phyloP scores from a whole-genome alignment of 257 asterid genomes.

The Solanum sejunctum region DNA sequence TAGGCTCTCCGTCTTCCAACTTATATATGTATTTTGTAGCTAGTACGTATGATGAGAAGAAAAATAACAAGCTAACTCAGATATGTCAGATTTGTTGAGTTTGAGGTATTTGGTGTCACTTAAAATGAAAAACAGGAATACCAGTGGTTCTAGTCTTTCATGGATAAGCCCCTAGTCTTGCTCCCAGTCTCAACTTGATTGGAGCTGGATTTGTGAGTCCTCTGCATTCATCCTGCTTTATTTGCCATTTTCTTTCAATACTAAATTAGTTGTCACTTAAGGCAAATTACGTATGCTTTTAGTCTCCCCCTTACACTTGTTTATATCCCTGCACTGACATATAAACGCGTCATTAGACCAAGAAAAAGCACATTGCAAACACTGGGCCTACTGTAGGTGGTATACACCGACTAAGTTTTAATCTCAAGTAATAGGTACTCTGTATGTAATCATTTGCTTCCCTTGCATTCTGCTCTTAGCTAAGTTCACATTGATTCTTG shows the following conservation, averaged over 20 bases:
- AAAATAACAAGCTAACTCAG: background rate
- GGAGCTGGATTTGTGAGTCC: background rate
- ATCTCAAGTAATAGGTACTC: background rate
- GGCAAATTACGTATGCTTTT: background rate
- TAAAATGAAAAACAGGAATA: background rate
- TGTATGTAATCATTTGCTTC: background rate
- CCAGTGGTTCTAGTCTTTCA: background rate
- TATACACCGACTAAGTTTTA: background rate
- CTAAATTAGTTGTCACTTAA: background rate
- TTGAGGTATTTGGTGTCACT: background rate
- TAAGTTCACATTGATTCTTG: background rate
- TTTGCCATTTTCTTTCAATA: background rate
- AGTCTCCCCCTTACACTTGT: background rate
- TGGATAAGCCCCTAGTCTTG: background rate
- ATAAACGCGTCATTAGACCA: background rate
- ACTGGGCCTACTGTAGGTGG: background rate
- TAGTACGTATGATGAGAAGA: background rate
- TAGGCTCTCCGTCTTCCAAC: background rate
- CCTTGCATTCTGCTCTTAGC: background rate
- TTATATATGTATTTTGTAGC: background rate
- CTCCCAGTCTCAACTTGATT: background rate
- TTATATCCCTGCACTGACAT: background rate
- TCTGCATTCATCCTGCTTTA: background rate
- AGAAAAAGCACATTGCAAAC: background rate
- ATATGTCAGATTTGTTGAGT: background rate